Conservation (phyloP, 176 grass and related monocot genomes). For the Oryza officinalis region DNA sequence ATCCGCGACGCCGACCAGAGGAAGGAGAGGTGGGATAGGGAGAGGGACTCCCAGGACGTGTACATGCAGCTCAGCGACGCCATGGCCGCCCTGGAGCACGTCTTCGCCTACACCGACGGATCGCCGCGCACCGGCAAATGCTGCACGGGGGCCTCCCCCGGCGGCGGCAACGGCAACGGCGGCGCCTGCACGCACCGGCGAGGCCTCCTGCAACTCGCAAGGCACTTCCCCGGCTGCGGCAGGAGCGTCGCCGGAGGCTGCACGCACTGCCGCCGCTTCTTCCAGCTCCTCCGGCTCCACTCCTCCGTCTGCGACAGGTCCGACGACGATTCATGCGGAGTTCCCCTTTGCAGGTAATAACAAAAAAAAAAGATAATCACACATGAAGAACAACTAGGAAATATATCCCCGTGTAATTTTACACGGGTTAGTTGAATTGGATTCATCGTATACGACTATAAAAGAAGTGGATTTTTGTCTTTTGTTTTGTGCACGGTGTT, state of each 20-base stretch:
- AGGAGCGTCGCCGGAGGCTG: conserved; percentile 41
- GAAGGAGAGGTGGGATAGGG: conserved; percentile 53
- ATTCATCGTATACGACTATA: too few relatives aligned
- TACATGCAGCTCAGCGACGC: conserved; percentile 69
- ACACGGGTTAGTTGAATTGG: too few relatives aligned
- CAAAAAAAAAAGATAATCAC: not conserved
- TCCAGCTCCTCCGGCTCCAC: conserved; percentile 72
- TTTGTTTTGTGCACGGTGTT: too few relatives aligned
- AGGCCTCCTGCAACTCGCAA: conserved; percentile 46
- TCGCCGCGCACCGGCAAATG: not conserved
- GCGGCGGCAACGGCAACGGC: not conserved
- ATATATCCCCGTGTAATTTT: too few relatives aligned
- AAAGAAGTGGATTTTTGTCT: too few relatives aligned
- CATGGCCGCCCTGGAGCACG: conserved; percentile 54
- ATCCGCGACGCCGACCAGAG: conserved; percentile 65
- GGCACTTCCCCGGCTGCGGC: conserved; percentile 54
- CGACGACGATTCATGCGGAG: conserved; percentile 38
- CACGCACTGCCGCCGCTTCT: conserved; percentile 54
- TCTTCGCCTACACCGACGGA: not conserved
- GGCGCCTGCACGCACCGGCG: conserved; percentile 28
- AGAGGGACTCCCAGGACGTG: conserved; percentile 45
- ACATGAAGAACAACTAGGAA: too few relatives aligned
- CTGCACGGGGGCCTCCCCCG: conserved; percentile 4
- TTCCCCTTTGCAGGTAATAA: conserved; percentile 67
- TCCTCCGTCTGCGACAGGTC: conserved; percentile 54